Percentiles rank a stretch among this genome's conserved stretches.
phyloP scores from a whole-genome alignment of 2,329 filamentous ascomycete genomes.

The Periconia sp. region DNA sequence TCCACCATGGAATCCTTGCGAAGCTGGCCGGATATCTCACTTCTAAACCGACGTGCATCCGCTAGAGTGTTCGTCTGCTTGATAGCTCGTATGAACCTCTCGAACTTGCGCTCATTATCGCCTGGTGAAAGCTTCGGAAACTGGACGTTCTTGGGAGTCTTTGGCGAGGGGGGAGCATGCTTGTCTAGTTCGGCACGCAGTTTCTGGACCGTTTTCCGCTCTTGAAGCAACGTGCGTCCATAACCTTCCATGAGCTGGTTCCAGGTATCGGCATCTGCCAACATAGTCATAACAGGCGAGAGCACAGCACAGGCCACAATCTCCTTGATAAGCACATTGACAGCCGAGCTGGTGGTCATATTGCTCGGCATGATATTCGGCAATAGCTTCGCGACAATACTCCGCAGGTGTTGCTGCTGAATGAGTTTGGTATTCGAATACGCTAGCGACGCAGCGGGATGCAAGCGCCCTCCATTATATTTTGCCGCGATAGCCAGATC shows the following conservation, averaged over 20 bases:
- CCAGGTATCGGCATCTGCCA: constrained; percentile 95
- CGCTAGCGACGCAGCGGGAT: constrained; percentile 79
- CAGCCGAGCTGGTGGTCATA: constrained; percentile 77
- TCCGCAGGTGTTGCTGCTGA: constrained; percentile 86
- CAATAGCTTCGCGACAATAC: constrained; percentile 70
- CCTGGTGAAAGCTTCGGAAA: constrained; percentile 79
- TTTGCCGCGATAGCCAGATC: constrained; percentile 95
- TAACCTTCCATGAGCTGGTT: constrained; percentile 94
- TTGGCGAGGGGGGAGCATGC: constrained; percentile 81
- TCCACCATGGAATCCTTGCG: constrained; percentile 80
- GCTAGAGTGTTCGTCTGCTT: constrained; percentile 87
- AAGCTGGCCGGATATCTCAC: constrained; percentile 87
- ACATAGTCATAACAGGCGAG: constrained; percentile 73
- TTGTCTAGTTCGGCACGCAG: constrained; percentile 90
- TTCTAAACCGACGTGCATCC: constrained; percentile 88
- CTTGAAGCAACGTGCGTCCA: constrained; percentile 83
- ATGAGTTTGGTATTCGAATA: constrained; percentile 81
- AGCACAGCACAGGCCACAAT: constrained; percentile 92
- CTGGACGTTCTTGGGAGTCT: constrained; percentile 62
- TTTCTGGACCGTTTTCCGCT: constrained; percentile 91
- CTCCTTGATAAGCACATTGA: constrained; percentile 80
- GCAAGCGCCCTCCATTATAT: constrained; percentile 84
- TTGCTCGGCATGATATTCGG: constrained; percentile 72
- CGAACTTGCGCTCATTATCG: constrained; percentile 90
- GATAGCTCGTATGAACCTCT: constrained; percentile 89